Base-by-base conservation (phyloP, 1,139 yeast genomes). In the Yamadazyma epiphylla region DNA sequence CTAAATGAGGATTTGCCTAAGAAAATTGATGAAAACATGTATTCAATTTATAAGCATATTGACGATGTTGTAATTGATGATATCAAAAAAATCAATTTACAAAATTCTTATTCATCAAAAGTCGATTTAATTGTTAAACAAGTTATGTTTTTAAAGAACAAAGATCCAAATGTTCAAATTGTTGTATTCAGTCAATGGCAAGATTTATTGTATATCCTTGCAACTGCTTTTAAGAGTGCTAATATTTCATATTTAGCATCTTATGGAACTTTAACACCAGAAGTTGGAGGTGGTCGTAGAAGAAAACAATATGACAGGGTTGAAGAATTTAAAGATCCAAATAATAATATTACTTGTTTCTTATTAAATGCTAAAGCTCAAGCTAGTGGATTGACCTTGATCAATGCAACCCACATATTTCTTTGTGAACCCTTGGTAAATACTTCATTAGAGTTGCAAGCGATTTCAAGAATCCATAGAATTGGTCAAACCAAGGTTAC, bases 351-450 rank as follows among this genome's bases (percentile, higher is more conserved):
- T n/a, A 83, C 96, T 0, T 88, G 96, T 52, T 80, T 89, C 48
- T 55, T 91, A 25, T 60, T 91, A 41, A 86, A 87, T 56, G 91
- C 96, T 0, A 80, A 77, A 44, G 83, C 89, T 0, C 86, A 88
- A 49, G 88, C 95, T 7, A 78, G 96, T 19, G 98, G 97, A 0
- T 64, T 91, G 42, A 91, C 95, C 3, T 66, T 91, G 40, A 78
- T 88, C 10, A 89, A 89, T 60, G 97, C 97, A 1, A 80, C 86
- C 1, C 96, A 91, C 53, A 89, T 91, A 0, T 82, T 86, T 42
- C 54, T 88, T 8, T 81, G 95, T 54, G 98, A 91, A 53, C 97
- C 97, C 1, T 67, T 91, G 38, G 81, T 89, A n/a, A 88, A 87
- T 48, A 77, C 88, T 0, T 82, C 95, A 1, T 65, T 88, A 30